Conservation (phyloP, 2,329 filamentous ascomycete genomes). For the Fusarium cyanostomum region DNA sequence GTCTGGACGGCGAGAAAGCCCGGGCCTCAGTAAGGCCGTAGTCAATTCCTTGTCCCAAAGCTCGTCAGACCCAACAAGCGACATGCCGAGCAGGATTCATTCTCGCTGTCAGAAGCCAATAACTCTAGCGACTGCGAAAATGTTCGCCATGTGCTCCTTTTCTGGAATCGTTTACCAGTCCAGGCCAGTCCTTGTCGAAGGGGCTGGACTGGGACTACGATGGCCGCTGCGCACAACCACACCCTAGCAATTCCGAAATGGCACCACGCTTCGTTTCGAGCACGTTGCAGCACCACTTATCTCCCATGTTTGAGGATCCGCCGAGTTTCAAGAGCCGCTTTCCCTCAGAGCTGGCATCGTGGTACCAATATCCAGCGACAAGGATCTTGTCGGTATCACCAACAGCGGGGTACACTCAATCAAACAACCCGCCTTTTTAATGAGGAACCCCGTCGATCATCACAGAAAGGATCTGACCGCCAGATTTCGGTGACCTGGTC, state of each 20-base stretch:
- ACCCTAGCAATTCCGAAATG: constrained; percentile 27
- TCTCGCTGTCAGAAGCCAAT: background rate
- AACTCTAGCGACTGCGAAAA: background rate
- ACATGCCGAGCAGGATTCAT: constrained; percentile 3
- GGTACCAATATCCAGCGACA: constrained; percentile 20
- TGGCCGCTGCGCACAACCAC: constrained; percentile 10
- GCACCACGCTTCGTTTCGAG: constrained; percentile 24
- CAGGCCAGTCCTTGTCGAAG: constrained; percentile 3
- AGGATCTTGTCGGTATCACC: constrained; percentile 32
- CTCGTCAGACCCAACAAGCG: constrained; percentile 6
- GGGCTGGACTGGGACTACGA: constrained; percentile 12
- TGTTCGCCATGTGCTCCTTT: background rate
- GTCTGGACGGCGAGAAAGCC: constrained; percentile 44
- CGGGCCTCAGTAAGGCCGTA: constrained; percentile 31
- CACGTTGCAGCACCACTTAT: constrained; percentile 19
- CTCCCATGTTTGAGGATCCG: constrained; percentile 20
- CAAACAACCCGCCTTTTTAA: constrained; percentile 28
- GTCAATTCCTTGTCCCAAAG: constrained; percentile 1
- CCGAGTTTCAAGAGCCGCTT: constrained; percentile 31
- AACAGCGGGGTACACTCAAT: constrained; percentile 34
- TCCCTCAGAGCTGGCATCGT: constrained; percentile 19
- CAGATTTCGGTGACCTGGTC: constrained; percentile 23
- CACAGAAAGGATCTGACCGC: constrained; percentile 24
- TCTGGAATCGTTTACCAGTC: constrained; percentile 2
- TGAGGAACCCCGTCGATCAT: constrained; percentile 27